Conservation (phyloP, 495 filamentous ascomycete genomes). For the Cudoniella acicularis region DNA sequence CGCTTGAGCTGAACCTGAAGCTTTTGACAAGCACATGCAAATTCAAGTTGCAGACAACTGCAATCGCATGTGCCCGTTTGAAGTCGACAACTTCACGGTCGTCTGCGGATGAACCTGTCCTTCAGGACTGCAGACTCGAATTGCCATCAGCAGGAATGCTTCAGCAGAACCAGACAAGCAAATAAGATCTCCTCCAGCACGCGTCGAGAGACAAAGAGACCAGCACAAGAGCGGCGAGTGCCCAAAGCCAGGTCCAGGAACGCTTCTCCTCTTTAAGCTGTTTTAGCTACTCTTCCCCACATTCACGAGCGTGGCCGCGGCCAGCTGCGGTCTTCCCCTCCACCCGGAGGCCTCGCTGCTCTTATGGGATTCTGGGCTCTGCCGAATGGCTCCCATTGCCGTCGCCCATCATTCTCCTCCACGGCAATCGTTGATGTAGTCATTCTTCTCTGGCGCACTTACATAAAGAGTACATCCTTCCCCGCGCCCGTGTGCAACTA, state of each 20-base stretch:
- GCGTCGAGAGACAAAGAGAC: neutral
- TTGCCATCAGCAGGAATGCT: too few relatives aligned
- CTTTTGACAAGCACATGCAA: neutral
- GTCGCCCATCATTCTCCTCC: neutral
- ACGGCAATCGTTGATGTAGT: neutral
- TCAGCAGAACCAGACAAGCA: too few relatives aligned
- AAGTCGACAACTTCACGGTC: neutral
- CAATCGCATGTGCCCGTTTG: neutral
- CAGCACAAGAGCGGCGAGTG: neutral
- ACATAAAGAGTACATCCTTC: neutral
- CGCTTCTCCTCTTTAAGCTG: neutral
- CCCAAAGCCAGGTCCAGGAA: neutral
- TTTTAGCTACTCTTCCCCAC: neutral
- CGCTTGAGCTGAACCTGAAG: neutral
- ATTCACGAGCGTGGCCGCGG: neutral
- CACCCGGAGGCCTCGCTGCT: neutral
- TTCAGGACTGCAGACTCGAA: neutral
- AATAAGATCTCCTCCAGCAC: too few relatives aligned
- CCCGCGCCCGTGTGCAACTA: neutral
- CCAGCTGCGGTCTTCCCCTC: neutral
- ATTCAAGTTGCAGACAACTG: too few relatives aligned
- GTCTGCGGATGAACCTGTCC: neutral
- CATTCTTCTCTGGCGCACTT: neutral
- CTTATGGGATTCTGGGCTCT: neutral
- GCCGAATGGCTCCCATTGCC: neutral